Percentiles rank a stretch among this genome's conserved stretches.
phyloP scores from a whole-genome alignment of 805 yeast species.

The Starmerella ratchasimensis region DNA sequence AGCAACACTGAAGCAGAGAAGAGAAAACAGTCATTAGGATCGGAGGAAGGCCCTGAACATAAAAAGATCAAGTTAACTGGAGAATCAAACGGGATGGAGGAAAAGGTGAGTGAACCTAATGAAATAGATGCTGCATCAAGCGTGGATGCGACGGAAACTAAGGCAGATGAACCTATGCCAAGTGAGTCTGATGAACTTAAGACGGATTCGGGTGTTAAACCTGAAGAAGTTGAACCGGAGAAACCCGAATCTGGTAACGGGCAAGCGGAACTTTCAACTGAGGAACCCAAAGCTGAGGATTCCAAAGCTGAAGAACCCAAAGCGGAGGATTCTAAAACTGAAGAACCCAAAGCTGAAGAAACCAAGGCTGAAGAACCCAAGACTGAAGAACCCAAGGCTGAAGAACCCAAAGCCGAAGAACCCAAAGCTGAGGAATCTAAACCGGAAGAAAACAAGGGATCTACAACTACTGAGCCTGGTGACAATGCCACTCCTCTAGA shows the following conservation, averaged over 20 bases:
- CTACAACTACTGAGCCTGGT: not conserved
- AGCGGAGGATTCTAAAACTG: not conserved
- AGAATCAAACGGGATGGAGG: too few relatives aligned
- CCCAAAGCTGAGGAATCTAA: not conserved
- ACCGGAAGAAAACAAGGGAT: not conserved
- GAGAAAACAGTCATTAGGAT: not conserved
- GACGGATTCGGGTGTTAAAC: too few relatives aligned
- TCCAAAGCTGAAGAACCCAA: not conserved
- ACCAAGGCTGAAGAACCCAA: not conserved
- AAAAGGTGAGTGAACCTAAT: too few relatives aligned
- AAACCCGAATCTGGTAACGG: too few relatives aligned
- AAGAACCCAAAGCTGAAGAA: slow-evolving; percentile 1
- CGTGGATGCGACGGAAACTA: not conserved
- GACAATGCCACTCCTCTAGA: slow-evolving; percentile 8
- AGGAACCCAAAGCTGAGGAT: not conserved
- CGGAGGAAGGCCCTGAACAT: not conserved
- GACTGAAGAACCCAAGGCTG: slow-evolving; percentile 2
- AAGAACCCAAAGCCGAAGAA: not conserved
- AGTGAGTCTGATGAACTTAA: not conserved
- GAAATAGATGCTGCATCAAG: not conserved
- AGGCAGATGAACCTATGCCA: not conserved
- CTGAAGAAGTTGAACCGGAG: too few relatives aligned
- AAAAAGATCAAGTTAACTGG: not conserved
- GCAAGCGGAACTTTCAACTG: not conserved
- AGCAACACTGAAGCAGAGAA: not conserved